Percentiles rank a stretch among this genome's conserved stretches.
Conservation (phyloP, 345 rosid species). For the Gossypium arboreum region DNA sequence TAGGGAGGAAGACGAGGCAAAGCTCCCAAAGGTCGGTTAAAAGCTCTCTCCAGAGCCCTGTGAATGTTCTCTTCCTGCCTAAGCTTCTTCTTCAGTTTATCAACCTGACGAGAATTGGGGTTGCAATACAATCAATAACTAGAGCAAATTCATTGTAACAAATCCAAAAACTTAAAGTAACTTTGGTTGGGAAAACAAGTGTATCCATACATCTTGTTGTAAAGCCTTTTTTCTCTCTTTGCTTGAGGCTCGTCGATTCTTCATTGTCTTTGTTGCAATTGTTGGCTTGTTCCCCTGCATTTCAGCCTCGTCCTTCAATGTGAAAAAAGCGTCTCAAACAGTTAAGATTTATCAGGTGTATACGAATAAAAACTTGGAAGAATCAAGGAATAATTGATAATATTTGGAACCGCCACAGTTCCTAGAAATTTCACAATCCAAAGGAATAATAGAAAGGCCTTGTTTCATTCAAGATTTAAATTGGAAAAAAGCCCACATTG, state of each 20-base stretch:
- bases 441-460: neutral
- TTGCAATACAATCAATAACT: constrained; percentile 1
- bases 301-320: constrained; percentile 33
- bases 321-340: neutral
- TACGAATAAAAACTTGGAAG: neutral
- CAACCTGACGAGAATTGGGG: constrained; percentile 50
- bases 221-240: constrained; percentile 57
- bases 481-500: constrained; percentile 18
- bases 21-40: constrained; percentile 79
- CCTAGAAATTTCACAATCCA: constrained; percentile 7
- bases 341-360: neutral
- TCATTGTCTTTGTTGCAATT: constrained; percentile 32
- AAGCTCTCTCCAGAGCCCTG: constrained; percentile 86
- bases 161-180: neutral
- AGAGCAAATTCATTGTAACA: neutral
- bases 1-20: constrained; percentile 93
- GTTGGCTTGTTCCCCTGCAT: constrained; percentile 42
- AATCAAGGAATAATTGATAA: neutral
- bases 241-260: constrained; percentile 31
- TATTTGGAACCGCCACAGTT: neutral
- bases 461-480: neutral
- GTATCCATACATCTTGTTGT: constrained; percentile 60
- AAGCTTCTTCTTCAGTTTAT: constrained; percentile 77
- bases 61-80: constrained; percentile 78
- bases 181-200: neutral